Conservation (phyloP, 805 yeast species). For the Debaryomyces hansenii region DNA sequence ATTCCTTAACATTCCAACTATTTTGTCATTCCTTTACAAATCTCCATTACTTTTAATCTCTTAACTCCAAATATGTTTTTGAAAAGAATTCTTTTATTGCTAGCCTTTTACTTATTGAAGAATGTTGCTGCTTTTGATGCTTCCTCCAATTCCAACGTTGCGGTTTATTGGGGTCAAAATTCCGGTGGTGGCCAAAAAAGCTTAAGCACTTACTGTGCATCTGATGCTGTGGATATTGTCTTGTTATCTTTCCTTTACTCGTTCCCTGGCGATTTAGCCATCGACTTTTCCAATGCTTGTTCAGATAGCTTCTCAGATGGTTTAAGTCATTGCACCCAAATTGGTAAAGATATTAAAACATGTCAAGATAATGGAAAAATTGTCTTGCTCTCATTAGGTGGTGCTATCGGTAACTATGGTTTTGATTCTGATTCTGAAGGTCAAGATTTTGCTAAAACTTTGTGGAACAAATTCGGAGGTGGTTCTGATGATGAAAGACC, state of each 20-base stretch:
- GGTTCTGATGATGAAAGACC: conserved; percentile 42
- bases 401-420: conserved; percentile 42
- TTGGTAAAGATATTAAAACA: conserved; percentile 62
- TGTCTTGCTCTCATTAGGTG: conserved; percentile 72
- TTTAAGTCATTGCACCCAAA: conserved; percentile 38
- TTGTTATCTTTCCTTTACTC: conserved; percentile 66
- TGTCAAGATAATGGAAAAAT: conserved; percentile 83
- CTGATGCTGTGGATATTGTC: conserved; percentile 68
- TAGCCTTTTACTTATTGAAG: background rate
- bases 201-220: conserved; percentile 56
- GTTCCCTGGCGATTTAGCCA: conserved; percentile 47
- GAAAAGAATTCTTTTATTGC: conserved; percentile 1
- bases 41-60: background rate
- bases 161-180: conserved; percentile 33
- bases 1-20: conserved; percentile 1
- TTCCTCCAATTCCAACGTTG: conserved; percentile 21
- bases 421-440: conserved; percentile 48
- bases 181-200: conserved; percentile 34
- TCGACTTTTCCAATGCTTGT: conserved; percentile 53
- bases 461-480: conserved; percentile 42
- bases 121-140: conserved; percentile 12
- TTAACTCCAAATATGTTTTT: background rate
- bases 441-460: conserved; percentile 47
- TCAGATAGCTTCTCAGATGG: conserved; percentile 40
- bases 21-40: conserved; percentile 1